Base-by-base conservation (phyloP, 139 green algal genomes). In the Picochlorum sp. region DNA sequence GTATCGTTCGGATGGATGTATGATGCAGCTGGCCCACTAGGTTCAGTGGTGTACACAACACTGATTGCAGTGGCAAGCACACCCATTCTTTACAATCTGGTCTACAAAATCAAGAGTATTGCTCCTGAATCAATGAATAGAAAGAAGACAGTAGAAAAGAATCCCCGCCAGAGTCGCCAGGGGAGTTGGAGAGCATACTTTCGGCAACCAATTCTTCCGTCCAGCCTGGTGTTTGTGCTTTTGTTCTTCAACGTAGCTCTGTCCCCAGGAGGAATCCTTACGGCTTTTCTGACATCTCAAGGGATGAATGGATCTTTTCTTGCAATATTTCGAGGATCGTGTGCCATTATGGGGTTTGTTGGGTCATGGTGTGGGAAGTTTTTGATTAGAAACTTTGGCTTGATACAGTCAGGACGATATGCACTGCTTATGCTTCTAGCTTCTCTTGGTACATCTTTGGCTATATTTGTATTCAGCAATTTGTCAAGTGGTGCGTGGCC, bases 191-290 rank as follows among this genome's bases (percentile, higher is more conserved):
- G 49, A 49, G 14, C 64, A 10, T 79, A 76, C 34, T 78, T 79
- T 6, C 49, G 34, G 24, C 76, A 83, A 57, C 74, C 75, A 54
- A 75, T 80, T 49, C 56, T 83, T 44, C 69, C 74, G 4, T 71
- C 74, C 34, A 81, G 69, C 28, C 58, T 83, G 37, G 68, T 75
- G 5, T 78, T 70, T 72, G 65, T 83, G 4, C 50, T 82, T 30
- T 63, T 83, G 20, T 82, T 80, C 49, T 80, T 81, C 59, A 83
- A 83, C 44, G 75, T 81, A 20, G 76, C 76, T 23, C 28, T 83
- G 10, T 73, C 67, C 11, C 75, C 65, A 44, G 72, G 59, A 14
- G 76, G 76, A 13, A 60, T 83, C 34, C 77, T 84, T 34, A 80
- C 70, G 6, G 65, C 66, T 10, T 76, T 83, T 44, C 60, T 83